phyloP scores from a whole-genome alignment of 2,329 filamentous ascomycete genomes.

The Colletotrichum cereale region DNA sequence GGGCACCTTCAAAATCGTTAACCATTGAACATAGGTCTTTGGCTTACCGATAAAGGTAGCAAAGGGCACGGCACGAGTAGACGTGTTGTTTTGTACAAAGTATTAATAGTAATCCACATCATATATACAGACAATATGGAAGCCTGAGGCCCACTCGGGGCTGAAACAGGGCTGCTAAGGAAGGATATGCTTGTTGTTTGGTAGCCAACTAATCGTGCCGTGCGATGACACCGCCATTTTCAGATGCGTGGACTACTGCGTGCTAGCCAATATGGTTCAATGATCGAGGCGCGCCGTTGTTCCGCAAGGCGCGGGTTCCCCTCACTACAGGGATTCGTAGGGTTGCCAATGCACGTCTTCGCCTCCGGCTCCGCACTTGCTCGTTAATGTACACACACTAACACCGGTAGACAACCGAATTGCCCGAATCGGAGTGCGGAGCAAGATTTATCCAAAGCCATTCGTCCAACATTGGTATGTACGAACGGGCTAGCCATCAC shows the following conservation, averaged over 20 bases:
- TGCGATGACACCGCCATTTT: not conserved
- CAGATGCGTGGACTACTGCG: not conserved
- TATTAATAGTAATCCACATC: not conserved
- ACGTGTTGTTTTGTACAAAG: constrained; percentile 1
- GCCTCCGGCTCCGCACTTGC: not conserved
- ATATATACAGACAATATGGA: not conserved
- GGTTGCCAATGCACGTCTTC: not conserved
- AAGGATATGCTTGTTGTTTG: constrained; percentile 2
- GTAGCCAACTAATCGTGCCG: not conserved
- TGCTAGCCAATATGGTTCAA: not conserved
- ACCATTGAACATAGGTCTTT: too few relatives aligned
- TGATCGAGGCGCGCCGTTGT: not conserved
- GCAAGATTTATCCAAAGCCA: not conserved
- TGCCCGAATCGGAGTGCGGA: not conserved
- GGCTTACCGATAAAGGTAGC: not conserved
- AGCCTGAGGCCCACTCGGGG: not conserved
- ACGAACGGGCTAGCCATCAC: too few relatives aligned
- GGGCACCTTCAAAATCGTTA: not conserved
- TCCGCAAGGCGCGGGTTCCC: not conserved
- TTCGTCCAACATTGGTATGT: not conserved
- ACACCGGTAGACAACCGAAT: not conserved
- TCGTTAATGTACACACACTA: not conserved
- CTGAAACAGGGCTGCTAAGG: not conserved
- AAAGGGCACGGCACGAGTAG: not conserved
- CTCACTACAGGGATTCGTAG: not conserved